phyloP scores from a whole-genome alignment of 202 grass and related monocot genomes.

The Brachypodium distachyon region DNA sequence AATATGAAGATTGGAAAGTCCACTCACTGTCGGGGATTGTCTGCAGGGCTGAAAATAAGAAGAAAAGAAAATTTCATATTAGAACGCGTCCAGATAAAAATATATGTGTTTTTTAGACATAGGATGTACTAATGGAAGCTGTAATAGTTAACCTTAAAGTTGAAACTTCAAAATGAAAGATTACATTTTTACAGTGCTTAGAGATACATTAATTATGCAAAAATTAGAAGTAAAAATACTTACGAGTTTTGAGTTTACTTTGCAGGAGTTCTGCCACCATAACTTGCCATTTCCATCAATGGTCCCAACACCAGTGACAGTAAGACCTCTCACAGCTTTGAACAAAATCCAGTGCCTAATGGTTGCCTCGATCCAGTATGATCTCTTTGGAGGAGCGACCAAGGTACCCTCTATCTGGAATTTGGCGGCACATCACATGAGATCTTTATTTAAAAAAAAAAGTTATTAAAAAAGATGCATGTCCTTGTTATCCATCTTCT shows the following conservation, averaged over 20 bases:
- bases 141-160: background rate
- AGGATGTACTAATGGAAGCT: background rate
- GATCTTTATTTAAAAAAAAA: background rate
- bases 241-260: conserved; percentile 37
- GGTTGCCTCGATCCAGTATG: conserved; percentile 22
- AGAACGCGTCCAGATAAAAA: background rate
- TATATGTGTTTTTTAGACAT: background rate
- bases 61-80: background rate
- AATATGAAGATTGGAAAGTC: background rate
- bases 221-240: background rate
- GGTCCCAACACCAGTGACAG: conserved; percentile 34
- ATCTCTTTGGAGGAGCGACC: conserved; percentile 34
- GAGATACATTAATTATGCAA: background rate
- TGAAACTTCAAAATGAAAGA: background rate
- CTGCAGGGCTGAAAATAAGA: conserved; percentile 37
- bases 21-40: conserved; percentile 38
- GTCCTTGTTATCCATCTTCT: background rate
- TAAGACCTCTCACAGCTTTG: conserved; percentile 11
- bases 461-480: background rate
- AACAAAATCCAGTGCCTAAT: conserved; percentile 43
- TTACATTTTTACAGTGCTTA: background rate
- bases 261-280: conserved; percentile 61
- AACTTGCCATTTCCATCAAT: conserved; percentile 54
- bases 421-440: background rate
- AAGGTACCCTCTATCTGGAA: conserved; percentile 41